Conservation (phyloP, 805 yeast species). For the Candida coleopterorum region DNA sequence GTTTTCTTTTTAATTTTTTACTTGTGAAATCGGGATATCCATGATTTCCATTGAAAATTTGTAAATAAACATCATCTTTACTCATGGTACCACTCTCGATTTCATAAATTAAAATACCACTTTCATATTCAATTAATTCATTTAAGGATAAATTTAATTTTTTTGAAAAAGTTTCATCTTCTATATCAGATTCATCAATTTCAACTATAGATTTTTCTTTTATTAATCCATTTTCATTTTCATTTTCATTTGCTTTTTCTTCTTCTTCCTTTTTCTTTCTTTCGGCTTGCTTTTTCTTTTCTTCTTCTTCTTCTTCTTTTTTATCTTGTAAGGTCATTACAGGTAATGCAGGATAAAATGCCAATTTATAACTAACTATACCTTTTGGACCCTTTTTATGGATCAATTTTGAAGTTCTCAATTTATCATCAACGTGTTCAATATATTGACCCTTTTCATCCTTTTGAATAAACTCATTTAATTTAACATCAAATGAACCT, state of each 20-base stretch:
- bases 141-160: conserved; percentile 50
- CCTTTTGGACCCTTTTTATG: conserved; percentile 85
- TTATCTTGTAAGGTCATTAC: conserved; percentile 75
- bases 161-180: conserved; percentile 24
- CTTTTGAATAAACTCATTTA: conserved; percentile 62
- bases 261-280: conserved; percentile 14
- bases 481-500: conserved; percentile 72
- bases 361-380: conserved; percentile 60
- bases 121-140: conserved; percentile 51
- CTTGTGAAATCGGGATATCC: conserved; percentile 62
- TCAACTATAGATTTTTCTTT: conserved; percentile 11
- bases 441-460: conserved; percentile 60
- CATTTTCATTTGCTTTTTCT: conserved; percentile 5
- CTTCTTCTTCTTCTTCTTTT: conserved; percentile 47
- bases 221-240: conserved; percentile 7
- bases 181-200: conserved; percentile 30
- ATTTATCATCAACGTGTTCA: conserved; percentile 52
- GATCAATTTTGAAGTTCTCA: conserved; percentile 59
- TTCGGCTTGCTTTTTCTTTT: conserved; percentile 29
- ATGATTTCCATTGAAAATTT: conserved; percentile 70
- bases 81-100: conserved; percentile 55
- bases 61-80: conserved; percentile 59
- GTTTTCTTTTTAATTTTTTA: conserved; percentile 45
- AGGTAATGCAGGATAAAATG: conserved; percentile 81
- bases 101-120: conserved; percentile 75